A percentile compares a stretch with the other conserved stretches of the same genome.
phyloP scores from a whole-genome alignment of 164 flowering plant species.

The Platanus orientalis region DNA sequence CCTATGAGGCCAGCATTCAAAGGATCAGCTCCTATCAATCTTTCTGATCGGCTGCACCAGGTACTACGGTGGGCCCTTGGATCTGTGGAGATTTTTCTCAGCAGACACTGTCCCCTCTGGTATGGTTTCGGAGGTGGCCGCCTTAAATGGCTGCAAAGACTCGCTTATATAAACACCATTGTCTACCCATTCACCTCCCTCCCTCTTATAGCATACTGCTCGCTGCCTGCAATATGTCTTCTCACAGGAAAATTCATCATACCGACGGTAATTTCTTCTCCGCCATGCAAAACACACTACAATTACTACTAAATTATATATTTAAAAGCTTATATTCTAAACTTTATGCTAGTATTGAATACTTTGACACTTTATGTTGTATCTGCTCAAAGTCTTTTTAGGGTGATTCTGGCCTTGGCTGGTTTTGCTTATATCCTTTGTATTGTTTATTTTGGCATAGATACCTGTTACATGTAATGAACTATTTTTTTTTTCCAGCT shows the following conservation, averaged over 20 bases:
- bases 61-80: slow-evolving; percentile 99
- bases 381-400: not conserved
- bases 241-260: slow-evolving; percentile 97
- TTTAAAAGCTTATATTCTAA: not conserved
- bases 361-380: not conserved
- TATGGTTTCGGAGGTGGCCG: slow-evolving; percentile 94
- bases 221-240: slow-evolving; percentile 90
- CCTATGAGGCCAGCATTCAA: slow-evolving; percentile 96
- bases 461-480: too few relatives aligned
- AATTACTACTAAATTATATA: too few relatives aligned
- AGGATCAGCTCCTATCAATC: slow-evolving; percentile 96
- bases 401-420: too few relatives aligned
- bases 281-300: not conserved
- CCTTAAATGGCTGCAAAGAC: slow-evolving; percentile 87
- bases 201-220: slow-evolving; percentile 88
- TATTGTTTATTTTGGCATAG: not conserved
- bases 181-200: slow-evolving; percentile 96
- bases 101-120: slow-evolving; percentile 98
- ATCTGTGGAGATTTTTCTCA: slow-evolving; percentile 89
- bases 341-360: not conserved
- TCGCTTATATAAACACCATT: slow-evolving; percentile 90
- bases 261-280: slow-evolving; percentile 67
- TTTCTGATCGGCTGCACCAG: slow-evolving; percentile 93
- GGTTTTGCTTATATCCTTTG: not conserved
- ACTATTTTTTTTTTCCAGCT: slow-evolving; percentile 44